A percentile compares a stretch with the other conserved stretches of the same genome.
These are phyloP conservation scores for Dryas integrifolia DNA, from an alignment of 331 rosid species.

Conservation along the genomic window DNA sequence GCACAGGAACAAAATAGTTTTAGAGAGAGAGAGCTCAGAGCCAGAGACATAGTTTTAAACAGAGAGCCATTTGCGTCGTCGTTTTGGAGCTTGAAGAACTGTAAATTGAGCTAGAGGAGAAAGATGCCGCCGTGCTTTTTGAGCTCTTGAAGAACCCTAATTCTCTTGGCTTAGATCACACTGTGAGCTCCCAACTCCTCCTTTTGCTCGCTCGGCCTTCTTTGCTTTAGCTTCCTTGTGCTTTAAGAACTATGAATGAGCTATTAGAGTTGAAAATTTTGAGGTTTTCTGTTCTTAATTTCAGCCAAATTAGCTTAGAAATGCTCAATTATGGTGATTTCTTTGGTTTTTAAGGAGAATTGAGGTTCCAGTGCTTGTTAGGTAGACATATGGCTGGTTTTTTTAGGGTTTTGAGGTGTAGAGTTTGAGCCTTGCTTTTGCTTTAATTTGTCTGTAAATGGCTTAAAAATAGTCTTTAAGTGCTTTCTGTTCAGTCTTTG, in stretches of 20 bases:
- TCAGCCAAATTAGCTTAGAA: not conserved
- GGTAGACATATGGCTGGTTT: conserved; percentile 14
- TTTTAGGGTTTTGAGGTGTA: conserved; percentile 38
- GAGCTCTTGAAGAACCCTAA: conserved; percentile 31
- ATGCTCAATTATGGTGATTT: conserved; percentile 19
- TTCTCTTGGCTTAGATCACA: conserved; percentile 39
- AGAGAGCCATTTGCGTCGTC: conserved; percentile 29
- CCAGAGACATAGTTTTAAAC: conserved; percentile 14
- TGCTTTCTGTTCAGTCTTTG: conserved; percentile 8
- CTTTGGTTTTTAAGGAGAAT: conserved; percentile 11
- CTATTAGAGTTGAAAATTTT: conserved; percentile 5
- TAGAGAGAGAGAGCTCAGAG: conserved; percentile 12
- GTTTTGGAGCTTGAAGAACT: conserved; percentile 28
- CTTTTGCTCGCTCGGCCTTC: conserved; percentile 12
- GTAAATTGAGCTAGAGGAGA: conserved; percentile 12
- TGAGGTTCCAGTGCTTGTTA: conserved; percentile 25
- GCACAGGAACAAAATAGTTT: conserved; percentile 6
- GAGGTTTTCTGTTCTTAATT: conserved; percentile 23
- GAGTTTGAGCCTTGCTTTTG: conserved; percentile 12
- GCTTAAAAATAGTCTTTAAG: conserved; percentile 11
- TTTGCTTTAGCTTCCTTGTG: conserved; percentile 20
- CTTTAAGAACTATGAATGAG: conserved; percentile 11
- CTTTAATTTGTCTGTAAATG: conserved; percentile 1
- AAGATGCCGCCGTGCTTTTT: conserved; percentile 27
- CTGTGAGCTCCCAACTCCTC: conserved; percentile 29